Percentiles rank a stretch among this genome's conserved stretches.
Evolutionary conservation across 805 yeast species (phyloP).

Genomic region (Metschnikowia noctiluminum): DNA sequence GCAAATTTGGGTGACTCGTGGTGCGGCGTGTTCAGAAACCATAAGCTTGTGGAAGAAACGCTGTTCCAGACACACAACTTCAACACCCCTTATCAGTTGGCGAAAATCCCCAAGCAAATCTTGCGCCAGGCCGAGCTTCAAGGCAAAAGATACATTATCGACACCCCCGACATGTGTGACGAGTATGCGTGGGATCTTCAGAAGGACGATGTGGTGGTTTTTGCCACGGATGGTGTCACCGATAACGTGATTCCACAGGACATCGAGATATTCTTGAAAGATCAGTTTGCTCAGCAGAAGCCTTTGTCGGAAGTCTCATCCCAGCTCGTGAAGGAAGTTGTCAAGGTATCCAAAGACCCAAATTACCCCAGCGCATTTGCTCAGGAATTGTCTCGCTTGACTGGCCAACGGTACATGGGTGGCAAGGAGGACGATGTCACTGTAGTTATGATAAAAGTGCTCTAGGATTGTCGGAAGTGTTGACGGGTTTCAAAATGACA

Average conservation of each 20-base stretch:
- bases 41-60: slow-evolving; percentile 60
- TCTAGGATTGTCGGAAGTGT: not conserved
- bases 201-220: slow-evolving; percentile 70
- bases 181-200: slow-evolving; percentile 60
- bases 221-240: slow-evolving; percentile 92
- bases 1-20: slow-evolving; percentile 95
- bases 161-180: slow-evolving; percentile 68
- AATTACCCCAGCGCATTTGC: slow-evolving; percentile 83
- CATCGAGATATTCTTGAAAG: slow-evolving; percentile 63
- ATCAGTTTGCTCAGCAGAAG: slow-evolving; percentile 36
- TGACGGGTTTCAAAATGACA: no score
- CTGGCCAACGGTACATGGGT: slow-evolving; percentile 72
- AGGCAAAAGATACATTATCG: slow-evolving; percentile 65
- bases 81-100: slow-evolving; percentile 89
- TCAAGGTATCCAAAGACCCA: slow-evolving; percentile 65
- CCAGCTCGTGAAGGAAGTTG: slow-evolving; percentile 63
- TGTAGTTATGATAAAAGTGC: slow-evolving; percentile 66
- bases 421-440: slow-evolving; percentile 97
- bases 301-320: slow-evolving; percentile 46
- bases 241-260: slow-evolving; percentile 79
- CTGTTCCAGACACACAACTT: slow-evolving; percentile 79
- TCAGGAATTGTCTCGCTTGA: slow-evolving; percentile 62
- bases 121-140: slow-evolving; percentile 49
- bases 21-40: slow-evolving; percentile 78
- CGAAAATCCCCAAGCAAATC: slow-evolving; percentile 71